Conservation (phyloP, 2,329 filamentous ascomycete species). For the Penicillium sp. region DNA sequence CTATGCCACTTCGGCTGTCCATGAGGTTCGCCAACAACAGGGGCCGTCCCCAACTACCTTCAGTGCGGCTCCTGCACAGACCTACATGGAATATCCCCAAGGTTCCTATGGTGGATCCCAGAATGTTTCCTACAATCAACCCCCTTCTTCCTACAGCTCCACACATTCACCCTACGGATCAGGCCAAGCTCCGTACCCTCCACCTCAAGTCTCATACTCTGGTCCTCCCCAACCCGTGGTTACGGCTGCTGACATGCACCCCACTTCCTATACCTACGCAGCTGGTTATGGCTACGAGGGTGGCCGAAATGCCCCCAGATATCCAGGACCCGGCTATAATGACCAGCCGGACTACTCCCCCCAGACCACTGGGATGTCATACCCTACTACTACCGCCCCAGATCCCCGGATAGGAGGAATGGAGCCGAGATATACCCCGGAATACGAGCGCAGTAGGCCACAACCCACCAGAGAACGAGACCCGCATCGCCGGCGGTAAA, state of each 20-base stretch:
- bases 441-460: conserved; percentile 42
- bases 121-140: conserved; percentile 33
- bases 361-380: conserved; percentile 41
- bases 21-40: conserved; percentile 37
- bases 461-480: conserved; percentile 41
- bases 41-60: conserved; percentile 40
- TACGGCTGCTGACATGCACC: conserved; percentile 39
- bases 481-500: conserved; percentile 40
- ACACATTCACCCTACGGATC: conserved; percentile 37
- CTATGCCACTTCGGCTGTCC: conserved; percentile 38
- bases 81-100: conserved; percentile 38
- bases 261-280: conserved; percentile 40
- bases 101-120: conserved; percentile 33
- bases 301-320: conserved; percentile 43
- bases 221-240: conserved; percentile 38
- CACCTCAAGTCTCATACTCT: conserved; percentile 34
- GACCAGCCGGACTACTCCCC: conserved; percentile 43
- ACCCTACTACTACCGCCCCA: conserved; percentile 41
- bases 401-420: conserved; percentile 45
- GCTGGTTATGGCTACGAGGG: conserved; percentile 38
- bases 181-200: conserved; percentile 37
- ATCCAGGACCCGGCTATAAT: conserved; percentile 44
- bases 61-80: conserved; percentile 33
- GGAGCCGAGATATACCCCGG: conserved; percentile 45
- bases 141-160: conserved; percentile 33